phyloP scores from a whole-genome alignment of 768 basidiomycete species.

The Lactifluus rugatus region DNA sequence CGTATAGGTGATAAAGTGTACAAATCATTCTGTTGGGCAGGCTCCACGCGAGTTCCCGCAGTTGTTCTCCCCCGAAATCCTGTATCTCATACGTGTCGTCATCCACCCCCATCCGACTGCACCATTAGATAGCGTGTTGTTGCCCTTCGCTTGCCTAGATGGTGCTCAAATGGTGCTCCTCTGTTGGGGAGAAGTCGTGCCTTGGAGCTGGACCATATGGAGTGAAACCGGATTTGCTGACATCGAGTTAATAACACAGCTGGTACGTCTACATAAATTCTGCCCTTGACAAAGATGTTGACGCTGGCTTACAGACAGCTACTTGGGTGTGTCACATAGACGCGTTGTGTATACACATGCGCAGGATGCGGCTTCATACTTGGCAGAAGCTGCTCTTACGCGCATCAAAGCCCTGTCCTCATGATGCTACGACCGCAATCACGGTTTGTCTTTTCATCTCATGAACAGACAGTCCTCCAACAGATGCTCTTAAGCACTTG shows the following conservation, averaged over 20 bases:
- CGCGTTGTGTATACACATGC: background rate
- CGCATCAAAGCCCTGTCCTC: constrained; percentile 7
- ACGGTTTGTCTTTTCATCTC: constrained; percentile 8
- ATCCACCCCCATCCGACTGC: constrained; percentile 16
- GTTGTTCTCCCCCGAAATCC: background rate
- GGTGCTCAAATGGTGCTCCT: constrained; percentile 41
- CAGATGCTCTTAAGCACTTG: constrained; percentile 1
- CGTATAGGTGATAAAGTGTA: background rate
- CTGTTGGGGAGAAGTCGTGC: constrained; percentile 45
- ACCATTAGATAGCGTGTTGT: background rate
- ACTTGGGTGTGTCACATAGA: constrained; percentile 43
- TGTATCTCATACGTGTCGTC: constrained; percentile 8
- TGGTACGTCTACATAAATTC: constrained; percentile 32
- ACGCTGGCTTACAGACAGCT: constrained; percentile 32
- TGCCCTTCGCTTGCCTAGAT: constrained; percentile 26
- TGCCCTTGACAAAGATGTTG: background rate
- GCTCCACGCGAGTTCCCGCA: constrained; percentile 3
- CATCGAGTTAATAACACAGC: constrained; percentile 37
- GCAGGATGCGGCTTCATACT: constrained; percentile 1
- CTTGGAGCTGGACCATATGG: constrained; percentile 63
- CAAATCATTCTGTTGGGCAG: background rate
- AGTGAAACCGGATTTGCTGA: constrained; percentile 41
- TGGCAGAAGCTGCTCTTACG: constrained; percentile 17
- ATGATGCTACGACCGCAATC: constrained; percentile 11
- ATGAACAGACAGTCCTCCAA: background rate